A percentile compares a stretch with the other conserved stretches of the same genome.
Conservation (phyloP, 1,284 basidiomycete species). For the Cutaneotrichosporon arboriforme region DNA sequence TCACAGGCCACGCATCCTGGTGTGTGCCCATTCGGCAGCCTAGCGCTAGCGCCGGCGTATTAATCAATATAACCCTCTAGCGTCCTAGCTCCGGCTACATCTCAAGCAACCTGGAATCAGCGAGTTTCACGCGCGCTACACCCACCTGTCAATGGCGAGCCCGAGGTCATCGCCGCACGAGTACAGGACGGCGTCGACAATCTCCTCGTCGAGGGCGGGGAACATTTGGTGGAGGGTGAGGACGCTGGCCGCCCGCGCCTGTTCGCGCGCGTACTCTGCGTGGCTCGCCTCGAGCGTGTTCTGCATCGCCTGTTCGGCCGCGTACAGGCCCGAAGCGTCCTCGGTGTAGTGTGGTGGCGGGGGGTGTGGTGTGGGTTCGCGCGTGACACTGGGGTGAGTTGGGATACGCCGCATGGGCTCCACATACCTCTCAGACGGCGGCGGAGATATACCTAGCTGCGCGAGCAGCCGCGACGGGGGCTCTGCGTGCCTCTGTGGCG, state of each 20-base stretch:
- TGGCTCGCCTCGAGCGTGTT: conserved; percentile 31
- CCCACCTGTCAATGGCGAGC: conserved; percentile 69
- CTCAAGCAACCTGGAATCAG: conserved; percentile 17
- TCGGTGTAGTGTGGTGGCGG: not conserved
- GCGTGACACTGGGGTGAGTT: conserved; percentile 6
- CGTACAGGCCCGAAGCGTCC: not conserved
- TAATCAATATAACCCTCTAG: too few relatives aligned
- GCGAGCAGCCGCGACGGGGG: conserved; percentile 15
- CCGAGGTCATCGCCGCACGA: conserved; percentile 83
- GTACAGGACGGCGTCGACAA: conserved; percentile 79
- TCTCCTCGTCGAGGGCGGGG: conserved; percentile 69
- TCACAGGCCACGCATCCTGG: too few relatives aligned
- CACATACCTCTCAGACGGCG: conserved; percentile 3
- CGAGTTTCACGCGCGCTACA: not conserved
- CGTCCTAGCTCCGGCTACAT: conserved; percentile 16
- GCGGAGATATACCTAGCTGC: conserved; percentile 18
- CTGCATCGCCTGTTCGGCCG: conserved; percentile 19
- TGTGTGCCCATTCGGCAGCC: too few relatives aligned
- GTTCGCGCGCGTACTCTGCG: conserved; percentile 26
- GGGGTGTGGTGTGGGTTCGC: conserved; percentile 9
- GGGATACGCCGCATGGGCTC: too few relatives aligned
- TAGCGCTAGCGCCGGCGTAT: too few relatives aligned
- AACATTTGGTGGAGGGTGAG: conserved; percentile 81
- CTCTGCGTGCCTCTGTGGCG: conserved; percentile 1
- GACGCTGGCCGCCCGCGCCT: conserved; percentile 35